Base-by-base conservation (phyloP, 148 eudicot species). In the Hydrangea macrophylla region DNA sequence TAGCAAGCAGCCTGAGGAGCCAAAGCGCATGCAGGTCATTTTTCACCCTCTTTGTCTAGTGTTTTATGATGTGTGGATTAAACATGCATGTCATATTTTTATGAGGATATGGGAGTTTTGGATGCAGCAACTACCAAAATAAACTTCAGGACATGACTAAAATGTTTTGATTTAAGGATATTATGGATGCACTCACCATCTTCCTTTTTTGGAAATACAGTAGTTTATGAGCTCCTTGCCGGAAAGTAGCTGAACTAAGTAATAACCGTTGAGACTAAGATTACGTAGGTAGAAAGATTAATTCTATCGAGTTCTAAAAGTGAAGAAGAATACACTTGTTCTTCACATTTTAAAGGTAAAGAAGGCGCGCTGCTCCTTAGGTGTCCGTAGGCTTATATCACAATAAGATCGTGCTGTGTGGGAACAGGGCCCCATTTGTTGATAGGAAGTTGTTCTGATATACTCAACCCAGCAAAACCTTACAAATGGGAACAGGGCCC, bases 1-100 rank as follows among this genome's bases (percentile, higher is more conserved):
- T 35, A 85, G 85, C 64, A 85, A 83, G 75, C 81, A 94, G 73
- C 98, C 97, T 23, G 98, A 94, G 75, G 92, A 94, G 79, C 58
- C 89, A 0, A 78, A 74, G 20, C 80, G 56, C 59, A 78, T 90
- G 83, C 97, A 94, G 98, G 98, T 90, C 56, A 6, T 48, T 55
- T 55, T 37, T 31, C 18, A 51, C n/a, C 10, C 37, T 67, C 33
- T 33, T 25, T 39, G 27, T n/a, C 27, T 39, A n/a, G 39, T 37
- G 27, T 68, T 68, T 12, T 68, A 26, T 33, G n/a, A 9, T 17
- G 17, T 2, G 36, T 26, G 18, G 36, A 37, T 25, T 26, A 56
- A 56, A 55, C 44, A 39, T 39, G 44, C 44, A 39, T 39, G 11
- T 7, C 12, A 39, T 39, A 39, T 39, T 15, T 39, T 15, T 39